Base-by-base conservation (phyloP, 2,329 filamentous ascomycete species). In the Alternaria brassicicola region DNA sequence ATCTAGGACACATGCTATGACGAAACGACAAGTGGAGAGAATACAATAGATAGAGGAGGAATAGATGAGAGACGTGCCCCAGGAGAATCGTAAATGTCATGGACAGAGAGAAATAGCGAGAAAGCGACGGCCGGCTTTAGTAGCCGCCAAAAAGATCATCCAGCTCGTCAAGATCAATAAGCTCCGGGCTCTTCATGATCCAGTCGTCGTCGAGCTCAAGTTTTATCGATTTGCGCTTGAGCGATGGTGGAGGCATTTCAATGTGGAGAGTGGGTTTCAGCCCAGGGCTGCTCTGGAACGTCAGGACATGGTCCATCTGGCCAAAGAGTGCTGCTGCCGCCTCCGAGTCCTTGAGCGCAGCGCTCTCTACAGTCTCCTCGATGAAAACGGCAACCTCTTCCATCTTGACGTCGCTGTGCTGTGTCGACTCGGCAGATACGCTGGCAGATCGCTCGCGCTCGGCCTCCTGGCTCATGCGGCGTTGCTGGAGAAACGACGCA, bases 151-250 rank as follows among this genome's bases (percentile, higher is more conserved):
- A 50, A 43, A 61, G 55, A 42, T 61, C 58, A 47, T 57, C 58
- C 48, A 98, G 87, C 82, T 99, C 95, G 45, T 97, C 92, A 47
- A 98, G 86, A 76, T 96, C 93, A 67, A 98, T 89, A 64, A 88
- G 90, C 80, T 98, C 95, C 1, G 93, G 93, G 74, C 88, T 92
- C 74, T 84, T 83, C 71, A 87, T 77, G 38, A 64, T 65, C 70
- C 68, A 75, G 46, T 72, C 74, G 30, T 69, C 62, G 63, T 65
- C 73, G 38, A 59, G 63, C 31, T 67, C 66, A 53, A 72, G 65
- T 63, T 77, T 77, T 30, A 71, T 62, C 51, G 73, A 67, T 55
- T 72, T 67, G 49, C 71, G 69, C 58, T 72, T 72, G 61, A 67
- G 73, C 47, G 63, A 59, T 26, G 68, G 69, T 26, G 71, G 69